Conservation (phyloP, 805 yeast genomes). For the Saturnispora kantuleensis region DNA sequence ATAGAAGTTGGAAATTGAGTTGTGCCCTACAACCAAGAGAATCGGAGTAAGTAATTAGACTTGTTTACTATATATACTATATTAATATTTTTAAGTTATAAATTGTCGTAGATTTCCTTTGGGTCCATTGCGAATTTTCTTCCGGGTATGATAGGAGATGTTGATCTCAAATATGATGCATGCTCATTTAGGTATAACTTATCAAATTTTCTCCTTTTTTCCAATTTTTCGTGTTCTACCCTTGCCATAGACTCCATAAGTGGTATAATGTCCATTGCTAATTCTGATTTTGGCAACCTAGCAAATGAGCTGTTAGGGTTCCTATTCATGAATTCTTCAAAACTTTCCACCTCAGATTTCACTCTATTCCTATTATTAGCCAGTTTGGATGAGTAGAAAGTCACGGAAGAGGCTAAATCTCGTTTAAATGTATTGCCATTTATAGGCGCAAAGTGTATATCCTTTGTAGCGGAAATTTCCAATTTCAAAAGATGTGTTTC, state of each 20-base stretch:
- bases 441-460: not conserved
- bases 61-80: not conserved
- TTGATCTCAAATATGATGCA: not conserved
- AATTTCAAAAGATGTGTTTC: not conserved
- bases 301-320: slow-evolving; percentile 19
- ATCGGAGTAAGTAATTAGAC: not conserved
- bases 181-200: not conserved
- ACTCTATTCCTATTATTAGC: slow-evolving; percentile 20
- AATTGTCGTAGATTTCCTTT: slow-evolving; percentile 4
- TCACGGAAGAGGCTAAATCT: slow-evolving; percentile 9
- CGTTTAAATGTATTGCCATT: not conserved
- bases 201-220: slow-evolving; percentile 1
- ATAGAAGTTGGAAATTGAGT: slow-evolving; percentile 67
- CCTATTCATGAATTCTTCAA: slow-evolving; percentile 14
- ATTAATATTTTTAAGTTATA: not conserved
- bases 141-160: slow-evolving; percentile 1
- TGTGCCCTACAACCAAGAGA: slow-evolving; percentile 41
- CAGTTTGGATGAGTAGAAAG: slow-evolving; percentile 23
- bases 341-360: slow-evolving; percentile 13
- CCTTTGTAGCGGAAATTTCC: not conserved
- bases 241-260: slow-evolving; percentile 24
- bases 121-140: slow-evolving; percentile 10
- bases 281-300: slow-evolving; percentile 9
- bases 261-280: slow-evolving; percentile 20
- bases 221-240: slow-evolving; percentile 14